Conservation (phyloP, 352 stramenopile genomes). For the Halophytophthora batemanensis region DNA sequence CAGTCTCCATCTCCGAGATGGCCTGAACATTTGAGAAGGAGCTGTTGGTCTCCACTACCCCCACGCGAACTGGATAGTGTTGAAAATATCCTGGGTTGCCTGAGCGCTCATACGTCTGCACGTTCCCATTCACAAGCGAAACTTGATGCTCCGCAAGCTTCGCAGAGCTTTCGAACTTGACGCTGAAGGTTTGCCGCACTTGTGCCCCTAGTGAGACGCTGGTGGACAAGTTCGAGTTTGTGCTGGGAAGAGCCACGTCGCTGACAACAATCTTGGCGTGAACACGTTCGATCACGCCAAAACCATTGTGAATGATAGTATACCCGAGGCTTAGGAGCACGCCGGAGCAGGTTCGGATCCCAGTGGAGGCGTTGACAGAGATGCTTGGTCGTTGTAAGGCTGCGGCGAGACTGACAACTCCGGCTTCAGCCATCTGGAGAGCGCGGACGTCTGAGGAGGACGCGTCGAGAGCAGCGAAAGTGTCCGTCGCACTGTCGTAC, state of each 20-base stretch:
- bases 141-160: conserved; percentile 9
- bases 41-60: conserved; percentile 13
- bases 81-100: conserved; percentile 38
- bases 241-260: conserved; percentile 2
- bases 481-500: conserved; percentile 1
- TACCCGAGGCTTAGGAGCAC: conserved; percentile 25
- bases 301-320: conserved; percentile 28
- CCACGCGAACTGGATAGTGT: conserved; percentile 35
- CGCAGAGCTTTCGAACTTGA: conserved; percentile 26
- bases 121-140: conserved; percentile 32
- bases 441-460: too few relatives aligned
- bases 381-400: conserved; percentile 25
- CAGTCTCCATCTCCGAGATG: conserved; percentile 30
- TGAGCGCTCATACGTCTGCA: conserved; percentile 31
- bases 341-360: conserved; percentile 16
- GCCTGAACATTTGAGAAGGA: background rate
- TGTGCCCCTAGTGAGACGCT: background rate
- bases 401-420: background rate
- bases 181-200: conserved; percentile 30
- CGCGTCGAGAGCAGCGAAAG: background rate
- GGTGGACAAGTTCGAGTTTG: conserved; percentile 1
- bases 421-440: too few relatives aligned
- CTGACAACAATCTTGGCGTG: conserved; percentile 22
- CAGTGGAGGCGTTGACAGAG: background rate
- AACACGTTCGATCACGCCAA: conserved; percentile 22